Base-by-base conservation (phyloP, 1,284 basidiomycete genomes). In the Ustilago trichophora region DNA sequence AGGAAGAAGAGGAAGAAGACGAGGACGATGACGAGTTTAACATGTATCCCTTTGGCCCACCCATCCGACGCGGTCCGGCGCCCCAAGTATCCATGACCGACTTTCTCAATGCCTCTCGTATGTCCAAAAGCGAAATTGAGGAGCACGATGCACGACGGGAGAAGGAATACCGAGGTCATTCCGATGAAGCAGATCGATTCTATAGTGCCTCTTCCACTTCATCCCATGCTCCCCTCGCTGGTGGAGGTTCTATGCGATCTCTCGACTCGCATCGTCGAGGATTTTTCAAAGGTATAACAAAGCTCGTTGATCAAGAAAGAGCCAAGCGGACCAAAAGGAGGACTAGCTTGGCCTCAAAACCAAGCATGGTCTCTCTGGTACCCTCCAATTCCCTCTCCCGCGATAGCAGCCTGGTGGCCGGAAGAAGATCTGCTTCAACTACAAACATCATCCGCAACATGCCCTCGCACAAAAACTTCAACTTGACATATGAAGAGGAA, bases 81-180 rank as follows among this genome's bases (percentile, higher is more conserved):
- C 43, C 62, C n/a, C 56, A 65, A 26, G 52, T 70, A 2, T 60
- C 53, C 22, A 50, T 70, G 50, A 32, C 42, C 32, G 67, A 70
- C 43, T 70, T 70, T 27, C 53, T 70, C 36, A 56, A 70, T 24
- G 56, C 60, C 13, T 57, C 52, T 12, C 56, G 67, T 15, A 70
- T 70, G 60, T 50, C 56, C 24, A 59, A 55, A 32, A 22, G 29
- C 41, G 67, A 70, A 21, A 57, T 65, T 24, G 40, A 32, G 6
- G 38, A 59, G 19, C 65, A 51, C 35, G 64, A 67, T 31, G 47
- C 57, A 4, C 37, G 57, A 16, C 47, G 51, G 10, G 33, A 56
- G 15, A 38, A 47, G 18, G 59, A 55, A 24, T 32, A n/a, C n/a
- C n/a, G n/a, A n/a, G n/a, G n/a, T n/a, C n/a, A n/a, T n/a, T 22